Evolutionary conservation across 495 filamentous ascomycete genomes (phyloP).

Genomic region (Trichocladium uniseriatum): DNA sequence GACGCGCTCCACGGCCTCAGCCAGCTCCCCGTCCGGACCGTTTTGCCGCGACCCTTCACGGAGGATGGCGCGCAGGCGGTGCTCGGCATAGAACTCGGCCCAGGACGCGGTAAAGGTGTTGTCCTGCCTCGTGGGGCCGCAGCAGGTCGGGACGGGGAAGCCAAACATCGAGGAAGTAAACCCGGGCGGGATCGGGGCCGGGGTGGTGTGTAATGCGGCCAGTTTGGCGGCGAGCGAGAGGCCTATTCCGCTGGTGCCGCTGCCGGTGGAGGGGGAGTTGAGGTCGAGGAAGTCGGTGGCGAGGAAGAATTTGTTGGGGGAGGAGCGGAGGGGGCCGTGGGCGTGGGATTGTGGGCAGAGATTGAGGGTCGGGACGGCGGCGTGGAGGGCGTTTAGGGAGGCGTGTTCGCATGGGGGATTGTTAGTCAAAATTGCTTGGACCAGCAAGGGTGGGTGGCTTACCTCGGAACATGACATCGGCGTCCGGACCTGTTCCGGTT

Average conservation of each 20-base stretch:
- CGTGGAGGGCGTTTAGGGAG: constrained; percentile 72
- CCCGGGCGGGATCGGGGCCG: constrained; percentile 53
- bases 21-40: constrained; percentile 52
- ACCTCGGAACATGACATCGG: constrained; percentile 69
- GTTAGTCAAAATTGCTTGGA: constrained; percentile 2
- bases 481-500: constrained; percentile 53
- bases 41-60: constrained; percentile 47
- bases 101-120: constrained; percentile 61
- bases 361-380: constrained; percentile 61
- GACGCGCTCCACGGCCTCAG: constrained; percentile 53
- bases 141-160: constrained; percentile 74
- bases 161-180: constrained; percentile 58
- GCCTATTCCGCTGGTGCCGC: constrained; percentile 29
- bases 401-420: constrained; percentile 56
- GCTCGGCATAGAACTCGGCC: constrained; percentile 75
- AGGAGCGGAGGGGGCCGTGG: constrained; percentile 50
- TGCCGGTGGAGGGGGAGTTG: constrained; percentile 22
- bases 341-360: constrained; percentile 69
- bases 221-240: constrained; percentile 62
- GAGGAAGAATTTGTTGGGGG: constrained; percentile 53
- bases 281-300: constrained; percentile 76
- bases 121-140: constrained; percentile 72
- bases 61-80: constrained; percentile 58
- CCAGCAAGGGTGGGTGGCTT: background rate
- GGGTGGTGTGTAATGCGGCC: constrained; percentile 68